Conservation (phyloP, 345 rosid genomes). For the Noccaea caerulescens region DNA sequence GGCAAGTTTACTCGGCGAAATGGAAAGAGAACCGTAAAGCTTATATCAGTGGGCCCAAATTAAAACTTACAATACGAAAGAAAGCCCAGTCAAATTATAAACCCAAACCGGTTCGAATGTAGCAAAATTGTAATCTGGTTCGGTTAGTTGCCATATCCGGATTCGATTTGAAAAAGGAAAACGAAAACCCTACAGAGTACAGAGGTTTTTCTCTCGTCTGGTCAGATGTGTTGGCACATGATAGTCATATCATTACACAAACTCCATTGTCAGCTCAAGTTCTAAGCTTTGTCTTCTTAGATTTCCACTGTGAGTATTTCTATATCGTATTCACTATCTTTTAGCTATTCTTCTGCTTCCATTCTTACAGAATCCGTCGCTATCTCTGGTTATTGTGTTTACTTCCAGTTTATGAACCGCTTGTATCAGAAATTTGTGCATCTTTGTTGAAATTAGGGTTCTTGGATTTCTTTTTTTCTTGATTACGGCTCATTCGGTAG, state of each 20-base stretch:
- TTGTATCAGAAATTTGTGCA: constrained; percentile 19
- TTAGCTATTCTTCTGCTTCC: background rate
- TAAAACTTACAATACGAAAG: background rate
- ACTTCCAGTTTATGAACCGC: constrained; percentile 7
- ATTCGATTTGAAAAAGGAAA: constrained; percentile 23
- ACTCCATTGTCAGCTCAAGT: constrained; percentile 33
- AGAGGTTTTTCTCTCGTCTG: constrained; percentile 20
- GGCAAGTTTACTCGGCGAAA: background rate
- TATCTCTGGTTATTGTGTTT: constrained; percentile 18
- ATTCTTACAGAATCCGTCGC: background rate
- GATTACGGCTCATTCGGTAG: background rate
- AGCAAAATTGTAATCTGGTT: background rate
- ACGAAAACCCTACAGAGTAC: constrained; percentile 32
- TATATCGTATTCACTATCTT: background rate
- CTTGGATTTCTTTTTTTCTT: background rate
- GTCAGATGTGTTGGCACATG: constrained; percentile 23
- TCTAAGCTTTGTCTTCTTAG: constrained; percentile 18
- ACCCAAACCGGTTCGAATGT: background rate
- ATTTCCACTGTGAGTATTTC: constrained; percentile 22
- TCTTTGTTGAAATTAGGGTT: background rate
- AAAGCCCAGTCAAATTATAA: constrained; percentile 12
- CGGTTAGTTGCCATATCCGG: constrained; percentile 6
- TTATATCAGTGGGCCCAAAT: constrained; percentile 24
- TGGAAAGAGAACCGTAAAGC: background rate
- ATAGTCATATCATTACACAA: background rate